These are phyloP conservation scores for Pythium dissimile DNA, from an alignment of 352 stramenopile species.

Conservation along the genomic window DNA sequence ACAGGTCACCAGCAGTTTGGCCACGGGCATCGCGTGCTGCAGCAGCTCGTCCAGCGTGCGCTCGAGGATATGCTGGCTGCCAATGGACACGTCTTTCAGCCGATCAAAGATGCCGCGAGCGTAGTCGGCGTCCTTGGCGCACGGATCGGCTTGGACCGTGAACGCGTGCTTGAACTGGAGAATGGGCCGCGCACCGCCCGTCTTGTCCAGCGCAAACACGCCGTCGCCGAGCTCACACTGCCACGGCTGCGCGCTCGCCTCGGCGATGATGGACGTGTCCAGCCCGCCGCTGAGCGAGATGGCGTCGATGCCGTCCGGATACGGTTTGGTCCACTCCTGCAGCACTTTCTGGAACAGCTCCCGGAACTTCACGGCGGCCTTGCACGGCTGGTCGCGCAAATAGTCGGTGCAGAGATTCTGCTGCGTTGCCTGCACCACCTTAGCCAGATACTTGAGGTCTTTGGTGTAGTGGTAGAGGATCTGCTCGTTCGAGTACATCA, in stretches of 20 bases:
- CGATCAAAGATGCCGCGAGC: constrained; percentile 41
- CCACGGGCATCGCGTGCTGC: constrained; percentile 29
- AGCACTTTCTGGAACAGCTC: constrained; percentile 54
- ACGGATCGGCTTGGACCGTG: constrained; percentile 45
- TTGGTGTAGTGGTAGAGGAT: constrained; percentile 78
- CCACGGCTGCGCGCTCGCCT: constrained; percentile 46
- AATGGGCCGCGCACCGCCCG: constrained; percentile 31
- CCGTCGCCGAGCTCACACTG: constrained; percentile 19
- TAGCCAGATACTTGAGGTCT: constrained; percentile 38
- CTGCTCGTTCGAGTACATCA: constrained; percentile 64
- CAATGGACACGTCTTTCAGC: constrained; percentile 37
- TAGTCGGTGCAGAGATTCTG: constrained; percentile 40
- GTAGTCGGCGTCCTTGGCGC: constrained; percentile 41
- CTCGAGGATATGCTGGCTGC: constrained; percentile 62
- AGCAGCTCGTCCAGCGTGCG: constrained; percentile 56
- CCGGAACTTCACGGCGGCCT: constrained; percentile 38
- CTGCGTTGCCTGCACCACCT: constrained; percentile 30
- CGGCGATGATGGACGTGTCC: constrained; percentile 67
- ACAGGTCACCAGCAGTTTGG: constrained; percentile 61
- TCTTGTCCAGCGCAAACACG: constrained; percentile 42
- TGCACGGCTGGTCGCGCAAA: constrained; percentile 31
- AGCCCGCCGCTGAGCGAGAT: constrained; percentile 68
- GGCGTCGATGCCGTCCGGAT: constrained; percentile 33
- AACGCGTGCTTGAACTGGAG: constrained; percentile 50
- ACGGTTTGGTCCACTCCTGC: constrained; percentile 28